Evolutionary conservation across 108 stramenopile species (phyloP).

Genomic region (Nitzschia sp.): DNA sequence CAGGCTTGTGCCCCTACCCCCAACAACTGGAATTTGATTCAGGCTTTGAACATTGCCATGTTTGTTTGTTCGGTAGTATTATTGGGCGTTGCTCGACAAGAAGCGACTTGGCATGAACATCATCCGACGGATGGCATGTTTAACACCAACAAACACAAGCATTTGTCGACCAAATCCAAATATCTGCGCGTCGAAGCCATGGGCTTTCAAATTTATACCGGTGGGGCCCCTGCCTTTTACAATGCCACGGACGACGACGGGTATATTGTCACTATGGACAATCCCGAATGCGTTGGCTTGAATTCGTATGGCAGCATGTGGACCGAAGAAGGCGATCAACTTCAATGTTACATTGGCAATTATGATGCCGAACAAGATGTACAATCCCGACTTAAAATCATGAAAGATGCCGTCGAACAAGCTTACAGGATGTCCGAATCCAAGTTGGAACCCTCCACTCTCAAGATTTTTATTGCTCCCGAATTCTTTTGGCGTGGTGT

Average conservation of each 20-base stretch:
- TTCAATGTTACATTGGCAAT: conserved; percentile 71
- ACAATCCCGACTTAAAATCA: conserved; percentile 46
- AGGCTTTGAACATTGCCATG: conserved; percentile 1
- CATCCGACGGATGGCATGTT: background rate
- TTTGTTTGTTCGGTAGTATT: background rate
- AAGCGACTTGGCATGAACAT: conserved; percentile 1
- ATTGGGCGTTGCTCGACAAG: background rate
- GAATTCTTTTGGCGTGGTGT: conserved; percentile 71
- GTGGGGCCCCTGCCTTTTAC: conserved; percentile 58
- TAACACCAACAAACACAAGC: background rate
- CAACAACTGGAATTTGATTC: background rate
- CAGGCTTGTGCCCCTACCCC: too few species aligned
- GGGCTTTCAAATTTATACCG: conserved; percentile 70
- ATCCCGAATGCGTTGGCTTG: conserved; percentile 51
- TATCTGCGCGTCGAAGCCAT: conserved; percentile 58
- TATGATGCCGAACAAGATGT: conserved; percentile 54
- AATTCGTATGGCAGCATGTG: conserved; percentile 46
- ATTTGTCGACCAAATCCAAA: conserved; percentile 13
- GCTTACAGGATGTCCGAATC: conserved; percentile 56
- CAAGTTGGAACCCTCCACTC: conserved; percentile 11
- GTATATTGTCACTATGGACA: conserved; percentile 9
- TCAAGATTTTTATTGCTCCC: conserved; percentile 79
- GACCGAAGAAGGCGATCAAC: conserved; percentile 2
- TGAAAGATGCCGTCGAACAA: conserved; percentile 62
- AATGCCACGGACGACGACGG: background rate